A percentile compares a stretch with the other conserved stretches of the same genome.
Conservation (phyloP, 257 asterid species). For the Thymus mandschuricus region DNA sequence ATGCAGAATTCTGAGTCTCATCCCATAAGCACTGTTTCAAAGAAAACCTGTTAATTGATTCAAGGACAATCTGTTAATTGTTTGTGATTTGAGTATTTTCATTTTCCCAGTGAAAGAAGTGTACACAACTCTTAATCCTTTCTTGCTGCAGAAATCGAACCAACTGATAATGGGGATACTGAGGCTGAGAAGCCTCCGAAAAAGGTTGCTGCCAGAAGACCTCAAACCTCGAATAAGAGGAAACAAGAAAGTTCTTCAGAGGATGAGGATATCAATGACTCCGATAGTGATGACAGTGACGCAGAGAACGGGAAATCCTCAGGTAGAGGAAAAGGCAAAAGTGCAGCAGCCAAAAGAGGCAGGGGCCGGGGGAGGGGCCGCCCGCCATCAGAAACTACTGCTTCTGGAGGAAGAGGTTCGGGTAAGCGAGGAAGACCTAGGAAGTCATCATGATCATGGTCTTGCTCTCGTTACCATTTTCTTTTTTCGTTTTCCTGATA, state of each 20-base stretch:
- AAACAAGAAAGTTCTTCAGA: constrained; percentile 67
- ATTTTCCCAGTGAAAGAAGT: background rate
- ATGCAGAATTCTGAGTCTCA: background rate
- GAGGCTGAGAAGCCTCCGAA: constrained; percentile 44
- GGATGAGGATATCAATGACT: constrained; percentile 53
- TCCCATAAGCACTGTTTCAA: background rate
- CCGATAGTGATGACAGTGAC: constrained; percentile 55
- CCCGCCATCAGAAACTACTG: constrained; percentile 45
- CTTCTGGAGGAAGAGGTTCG: constrained; percentile 39
- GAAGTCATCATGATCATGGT: constrained; percentile 46
- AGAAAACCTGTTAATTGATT: background rate
- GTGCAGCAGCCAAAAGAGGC: constrained; percentile 46
- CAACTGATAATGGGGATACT: constrained; percentile 37
- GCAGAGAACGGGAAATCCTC: constrained; percentile 53
- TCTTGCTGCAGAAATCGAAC: constrained; percentile 48
- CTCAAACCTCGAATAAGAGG: constrained; percentile 64
- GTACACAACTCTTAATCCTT: constrained; percentile 15
- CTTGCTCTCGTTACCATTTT: background rate
- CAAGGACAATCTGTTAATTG: background rate
- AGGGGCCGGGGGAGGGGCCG: constrained; percentile 71
- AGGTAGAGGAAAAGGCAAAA: constrained; percentile 56
- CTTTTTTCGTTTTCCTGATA: background rate
- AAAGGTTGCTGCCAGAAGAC: constrained; percentile 41
- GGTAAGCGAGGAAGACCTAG: constrained; percentile 81
- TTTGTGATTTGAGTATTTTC: background rate